Evolutionary conservation across 2,329 filamentous ascomycete species (phyloP).

Genomic region (Ambrosiella xylebori): DNA sequence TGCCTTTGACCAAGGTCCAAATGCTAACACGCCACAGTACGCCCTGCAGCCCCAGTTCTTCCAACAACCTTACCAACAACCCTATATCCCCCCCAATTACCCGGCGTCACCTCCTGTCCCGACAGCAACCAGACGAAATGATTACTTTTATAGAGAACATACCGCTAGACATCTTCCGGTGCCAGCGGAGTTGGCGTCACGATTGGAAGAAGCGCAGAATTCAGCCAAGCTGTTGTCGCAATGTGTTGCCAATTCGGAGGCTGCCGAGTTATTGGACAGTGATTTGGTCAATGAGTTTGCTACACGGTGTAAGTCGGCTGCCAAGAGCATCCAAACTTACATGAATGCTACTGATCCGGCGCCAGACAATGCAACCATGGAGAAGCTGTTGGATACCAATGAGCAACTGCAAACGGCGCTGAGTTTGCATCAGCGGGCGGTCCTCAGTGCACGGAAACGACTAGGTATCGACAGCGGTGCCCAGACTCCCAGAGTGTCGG

Average conservation of each 20-base stretch:
- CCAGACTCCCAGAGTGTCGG: slow-evolving; percentile 13
- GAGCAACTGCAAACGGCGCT: slow-evolving; percentile 73
- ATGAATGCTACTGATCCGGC: slow-evolving; percentile 62
- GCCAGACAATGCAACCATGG: slow-evolving; percentile 87
- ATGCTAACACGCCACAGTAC: background rate
- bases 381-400: slow-evolving; percentile 84
- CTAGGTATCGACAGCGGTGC: slow-evolving; percentile 24
- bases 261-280: slow-evolving; percentile 56
- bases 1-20: background rate
- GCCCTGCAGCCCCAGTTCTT: background rate
- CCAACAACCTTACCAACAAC: slow-evolving; percentile 1
- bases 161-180: slow-evolving; percentile 38
- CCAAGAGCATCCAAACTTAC: slow-evolving; percentile 67
- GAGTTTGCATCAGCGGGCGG: slow-evolving; percentile 67
- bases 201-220: slow-evolving; percentile 78
- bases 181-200: slow-evolving; percentile 59
- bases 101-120: slow-evolving; percentile 14
- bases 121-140: slow-evolving; percentile 26
- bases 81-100: background rate
- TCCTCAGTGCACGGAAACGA: slow-evolving; percentile 45
- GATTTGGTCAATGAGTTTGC: slow-evolving; percentile 90
- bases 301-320: slow-evolving; percentile 66
- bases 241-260: slow-evolving; percentile 70
- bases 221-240: slow-evolving; percentile 86
- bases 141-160: slow-evolving; percentile 40